phyloP scores from a whole-genome alignment of 139 green algal genomes.

The Chlorella sp. region DNA sequence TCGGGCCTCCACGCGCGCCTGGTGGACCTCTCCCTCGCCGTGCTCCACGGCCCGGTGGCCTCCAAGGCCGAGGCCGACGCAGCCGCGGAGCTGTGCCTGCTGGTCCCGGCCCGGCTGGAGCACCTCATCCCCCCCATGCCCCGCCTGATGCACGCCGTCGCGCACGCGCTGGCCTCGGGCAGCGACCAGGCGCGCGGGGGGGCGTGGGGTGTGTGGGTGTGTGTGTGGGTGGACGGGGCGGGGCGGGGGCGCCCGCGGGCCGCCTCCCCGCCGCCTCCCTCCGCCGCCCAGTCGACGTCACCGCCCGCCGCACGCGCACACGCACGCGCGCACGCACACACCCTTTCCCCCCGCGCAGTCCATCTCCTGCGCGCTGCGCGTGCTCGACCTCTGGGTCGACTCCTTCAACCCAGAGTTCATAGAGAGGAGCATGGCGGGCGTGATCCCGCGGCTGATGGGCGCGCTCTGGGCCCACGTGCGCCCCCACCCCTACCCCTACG shows the following conservation, averaged over 20 bases:
- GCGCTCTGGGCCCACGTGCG: conserved; percentile 87
- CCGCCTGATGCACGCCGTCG: conserved; percentile 84
- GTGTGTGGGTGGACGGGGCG: too few relatives aligned
- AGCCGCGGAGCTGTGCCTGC: conserved; percentile 87
- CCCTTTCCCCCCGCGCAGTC: too few relatives aligned
- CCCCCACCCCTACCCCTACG: conserved; percentile 71
- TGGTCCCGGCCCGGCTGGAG: conserved; percentile 77
- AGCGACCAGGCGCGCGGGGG: too few relatives aligned
- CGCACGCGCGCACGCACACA: too few relatives aligned
- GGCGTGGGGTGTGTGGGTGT: too few relatives aligned
- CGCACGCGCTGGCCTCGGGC: conserved; percentile 3
- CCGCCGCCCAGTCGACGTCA: too few relatives aligned
- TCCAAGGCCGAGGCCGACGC: conserved; percentile 37
- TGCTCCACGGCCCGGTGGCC: conserved; percentile 10
- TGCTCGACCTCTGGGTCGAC: conserved; percentile 94
- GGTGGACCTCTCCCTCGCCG: conserved; percentile 25
- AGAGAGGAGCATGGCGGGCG: conserved; percentile 82
- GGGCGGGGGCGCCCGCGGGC: too few relatives aligned
- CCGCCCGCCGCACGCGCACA: too few relatives aligned
- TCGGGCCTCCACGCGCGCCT: conserved; percentile 27
- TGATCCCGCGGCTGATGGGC: conserved; percentile 78
- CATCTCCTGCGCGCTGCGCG: too few relatives aligned
- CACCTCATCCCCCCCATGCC: conserved; percentile 80
- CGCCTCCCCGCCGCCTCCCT: too few relatives aligned
- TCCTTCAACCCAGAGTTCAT: conserved; percentile 95